Conservation (phyloP, 2,329 filamentous ascomycete genomes). For the Pestalotiopsis sp. region DNA sequence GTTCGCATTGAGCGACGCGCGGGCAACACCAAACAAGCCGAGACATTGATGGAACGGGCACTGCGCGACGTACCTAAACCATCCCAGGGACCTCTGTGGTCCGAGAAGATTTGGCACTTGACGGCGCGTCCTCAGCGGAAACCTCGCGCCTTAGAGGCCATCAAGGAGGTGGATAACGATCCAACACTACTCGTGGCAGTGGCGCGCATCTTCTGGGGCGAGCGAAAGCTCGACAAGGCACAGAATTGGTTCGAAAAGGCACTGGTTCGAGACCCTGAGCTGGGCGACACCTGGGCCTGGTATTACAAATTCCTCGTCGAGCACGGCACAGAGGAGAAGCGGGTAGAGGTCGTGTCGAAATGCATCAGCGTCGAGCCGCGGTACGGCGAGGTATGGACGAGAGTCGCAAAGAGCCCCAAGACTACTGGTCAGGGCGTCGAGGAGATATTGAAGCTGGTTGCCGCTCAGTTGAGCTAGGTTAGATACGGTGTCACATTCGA, state of each 20-base stretch:
- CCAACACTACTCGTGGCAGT: conserved; percentile 86
- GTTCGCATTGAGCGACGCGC: conserved; percentile 88
- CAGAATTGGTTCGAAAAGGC: conserved; percentile 98
- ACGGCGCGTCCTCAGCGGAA: conserved; percentile 91
- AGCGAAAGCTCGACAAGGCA: conserved; percentile 89
- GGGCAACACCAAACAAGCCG: conserved; percentile 79
- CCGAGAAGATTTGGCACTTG: conserved; percentile 92
- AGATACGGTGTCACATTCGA: neutral
- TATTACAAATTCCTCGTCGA: conserved; percentile 92
- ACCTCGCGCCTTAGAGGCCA: conserved; percentile 85
- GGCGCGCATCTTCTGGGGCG: conserved; percentile 93
- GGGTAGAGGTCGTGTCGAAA: conserved; percentile 78
- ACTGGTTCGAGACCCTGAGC: conserved; percentile 80
- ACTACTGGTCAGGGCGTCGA: conserved; percentile 76
- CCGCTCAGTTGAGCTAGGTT: conserved; percentile 42
- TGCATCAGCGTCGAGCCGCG: conserved; percentile 81
- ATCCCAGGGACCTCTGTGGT: conserved; percentile 80
- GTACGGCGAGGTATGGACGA: conserved; percentile 92
- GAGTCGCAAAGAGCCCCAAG: conserved; percentile 78
- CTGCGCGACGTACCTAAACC: conserved; percentile 82
- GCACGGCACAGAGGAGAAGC: conserved; percentile 94
- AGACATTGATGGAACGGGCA: conserved; percentile 89
- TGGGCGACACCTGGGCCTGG: conserved; percentile 96
- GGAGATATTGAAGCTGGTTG: conserved; percentile 81
- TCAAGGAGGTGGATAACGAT: conserved; percentile 96